Evolutionary conservation across 164 flowering plant genomes (phyloP).

Genomic region (Nymphaea thermarum): DNA sequence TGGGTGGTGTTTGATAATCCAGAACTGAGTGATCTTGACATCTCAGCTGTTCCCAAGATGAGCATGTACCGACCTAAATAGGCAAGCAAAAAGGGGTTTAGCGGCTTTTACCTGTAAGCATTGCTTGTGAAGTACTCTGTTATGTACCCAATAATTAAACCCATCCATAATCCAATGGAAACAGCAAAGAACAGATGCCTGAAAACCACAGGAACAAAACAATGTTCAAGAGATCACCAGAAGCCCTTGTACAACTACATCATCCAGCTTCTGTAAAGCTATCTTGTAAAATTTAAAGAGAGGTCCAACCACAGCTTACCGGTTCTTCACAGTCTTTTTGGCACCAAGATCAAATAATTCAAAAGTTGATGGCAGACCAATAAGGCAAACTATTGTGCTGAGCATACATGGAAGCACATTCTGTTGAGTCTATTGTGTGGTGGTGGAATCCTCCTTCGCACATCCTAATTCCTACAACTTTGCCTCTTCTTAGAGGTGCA

Average conservation of each 20-base stretch:
- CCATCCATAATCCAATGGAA: slow-evolving; percentile 12
- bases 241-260: too few relatives aligned
- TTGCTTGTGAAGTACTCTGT: slow-evolving; percentile 13
- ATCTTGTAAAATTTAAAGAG: too few relatives aligned
- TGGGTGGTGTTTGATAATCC: not conserved
- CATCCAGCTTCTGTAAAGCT: too few relatives aligned
- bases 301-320: slow-evolving; percentile 16
- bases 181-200: slow-evolving; percentile 15
- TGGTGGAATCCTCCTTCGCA: too few relatives aligned
- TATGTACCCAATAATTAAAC: slow-evolving; percentile 9
- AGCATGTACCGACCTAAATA: too few relatives aligned
- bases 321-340: slow-evolving; percentile 38
- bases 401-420: too few relatives aligned
- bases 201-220: not conserved
- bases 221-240: too few relatives aligned
- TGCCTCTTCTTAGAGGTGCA: too few relatives aligned
- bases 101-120: slow-evolving; percentile 11
- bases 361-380: slow-evolving; percentile 15
- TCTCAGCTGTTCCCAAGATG: too few relatives aligned
- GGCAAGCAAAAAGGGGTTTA: not conserved
- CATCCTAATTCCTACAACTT: too few relatives aligned
- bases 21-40: not conserved
- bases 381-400: slow-evolving; percentile 1
- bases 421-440: too few relatives aligned
- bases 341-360: slow-evolving; percentile 37